Base-by-base conservation (phyloP, 2,329 filamentous ascomycete species). In the Didymellaceae sp. region DNA sequence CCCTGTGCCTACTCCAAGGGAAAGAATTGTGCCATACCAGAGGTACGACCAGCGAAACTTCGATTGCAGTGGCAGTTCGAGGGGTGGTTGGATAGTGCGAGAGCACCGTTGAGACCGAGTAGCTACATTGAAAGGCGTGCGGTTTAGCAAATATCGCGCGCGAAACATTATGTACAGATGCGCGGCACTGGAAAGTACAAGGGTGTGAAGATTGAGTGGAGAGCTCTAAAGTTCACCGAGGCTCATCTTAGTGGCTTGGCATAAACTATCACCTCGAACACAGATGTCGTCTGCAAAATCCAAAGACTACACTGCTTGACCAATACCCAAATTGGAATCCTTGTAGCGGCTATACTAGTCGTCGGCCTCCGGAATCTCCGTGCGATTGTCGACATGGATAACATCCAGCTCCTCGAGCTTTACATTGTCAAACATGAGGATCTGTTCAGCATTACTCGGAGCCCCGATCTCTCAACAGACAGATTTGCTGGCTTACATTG, bases 1-100 rank as follows among this genome's bases (percentile, higher is more conserved):
- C 10, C 68, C 67, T 7, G 61, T 57, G 6, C 54, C 55, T 45
- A 63, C 53, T 21, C 68, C 66, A 4, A 62, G 34, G 2, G 59
- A 52, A 28, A 70, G 59, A 21, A 69, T 57, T 33, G 65, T 50
- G 39, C 57, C 65, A 39, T 71, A 71, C 67, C 65, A 70, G 40
- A 68, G 41, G 55, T 70, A 70, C 2, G 62, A 61, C 52, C 60
- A 59, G 39, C 64, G 66, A 25, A 67, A 49, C 33, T 58, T 57
- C 41, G 60, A 66, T 17, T 61, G 60, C 44, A 63, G 50, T 38
- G 61, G 61, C 28, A 58, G 41, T 13, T 54, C 31, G 40, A 53
- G 52, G 17, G 40, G 21, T 20, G 26, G 8, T 6, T 22, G 9
- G 6, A 26, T 34, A 11, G 31, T 5, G 30, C 39, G 54, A 16